Conservation (phyloP, 495 filamentous ascomycete genomes). For the Penicillium samsonianum region DNA sequence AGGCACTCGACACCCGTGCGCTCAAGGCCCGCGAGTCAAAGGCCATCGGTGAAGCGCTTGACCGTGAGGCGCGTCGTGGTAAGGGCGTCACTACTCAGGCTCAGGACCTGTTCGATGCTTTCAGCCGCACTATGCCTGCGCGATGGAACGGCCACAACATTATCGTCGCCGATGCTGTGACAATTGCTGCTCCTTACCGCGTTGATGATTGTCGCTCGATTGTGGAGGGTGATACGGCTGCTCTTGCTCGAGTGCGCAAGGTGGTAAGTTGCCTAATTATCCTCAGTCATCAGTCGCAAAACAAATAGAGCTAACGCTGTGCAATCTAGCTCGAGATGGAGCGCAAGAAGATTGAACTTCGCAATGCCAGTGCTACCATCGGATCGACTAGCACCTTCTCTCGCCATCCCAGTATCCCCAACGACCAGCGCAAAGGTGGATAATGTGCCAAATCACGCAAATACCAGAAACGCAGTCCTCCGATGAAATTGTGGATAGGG, state of each 20-base stretch:
- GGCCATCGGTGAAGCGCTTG: constrained; percentile 54
- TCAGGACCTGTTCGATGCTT: constrained; percentile 69
- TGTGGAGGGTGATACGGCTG: constrained; percentile 50
- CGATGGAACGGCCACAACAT: constrained; percentile 64
- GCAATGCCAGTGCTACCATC: constrained; percentile 47
- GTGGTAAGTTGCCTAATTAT: constrained; percentile 51
- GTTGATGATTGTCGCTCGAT: constrained; percentile 58
- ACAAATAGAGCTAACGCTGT: constrained; percentile 3
- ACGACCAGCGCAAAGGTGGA: constrained; percentile 34
- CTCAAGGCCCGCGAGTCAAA: constrained; percentile 56
- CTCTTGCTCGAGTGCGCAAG: constrained; percentile 61
- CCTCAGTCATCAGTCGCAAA: background rate
- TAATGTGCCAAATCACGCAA: constrained; percentile 12
- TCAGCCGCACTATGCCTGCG: constrained; percentile 63
- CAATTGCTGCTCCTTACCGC: constrained; percentile 61
- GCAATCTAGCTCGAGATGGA: constrained; percentile 48
- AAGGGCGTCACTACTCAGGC: constrained; percentile 65
- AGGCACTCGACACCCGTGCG: constrained; percentile 52
- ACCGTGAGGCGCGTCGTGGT: constrained; percentile 55
- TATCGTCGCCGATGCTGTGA: constrained; percentile 64
- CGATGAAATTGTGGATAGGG: constrained; percentile 2
- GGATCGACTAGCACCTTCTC: constrained; percentile 39
- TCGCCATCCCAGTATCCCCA: constrained; percentile 21
- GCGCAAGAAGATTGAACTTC: constrained; percentile 52
- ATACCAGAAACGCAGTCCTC: background rate